Conservation (phyloP, 1,284 basidiomycete species). For the Pulchroboletus neoregius region DNA sequence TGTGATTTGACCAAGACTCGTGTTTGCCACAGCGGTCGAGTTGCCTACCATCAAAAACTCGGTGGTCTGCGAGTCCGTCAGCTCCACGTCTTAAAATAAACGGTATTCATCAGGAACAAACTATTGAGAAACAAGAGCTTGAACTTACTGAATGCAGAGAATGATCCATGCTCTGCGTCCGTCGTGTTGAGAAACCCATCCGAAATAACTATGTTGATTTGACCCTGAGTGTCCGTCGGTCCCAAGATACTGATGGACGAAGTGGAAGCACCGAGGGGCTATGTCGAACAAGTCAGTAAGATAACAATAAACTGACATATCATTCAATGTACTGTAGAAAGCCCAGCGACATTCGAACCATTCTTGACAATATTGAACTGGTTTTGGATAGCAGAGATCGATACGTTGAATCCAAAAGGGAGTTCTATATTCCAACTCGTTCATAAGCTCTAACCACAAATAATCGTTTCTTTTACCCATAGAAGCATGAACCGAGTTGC, state of each 20-base stretch:
- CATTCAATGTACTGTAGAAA: constrained; percentile 46
- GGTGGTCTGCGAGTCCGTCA: constrained; percentile 44
- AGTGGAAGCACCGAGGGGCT: constrained; percentile 59
- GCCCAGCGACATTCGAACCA: constrained; percentile 48
- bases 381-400: constrained; percentile 66
- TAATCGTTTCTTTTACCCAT: constrained; percentile 39
- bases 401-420: constrained; percentile 73
- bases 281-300: constrained; percentile 15
- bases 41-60: constrained; percentile 62
- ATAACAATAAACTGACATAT: constrained; percentile 1
- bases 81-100: constrained; percentile 42
- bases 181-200: constrained; percentile 53
- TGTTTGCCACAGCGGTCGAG: constrained; percentile 62
- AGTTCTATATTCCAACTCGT: constrained; percentile 40
- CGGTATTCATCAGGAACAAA: constrained; percentile 1
- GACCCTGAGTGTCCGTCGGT: constrained; percentile 58
- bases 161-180: constrained; percentile 46
- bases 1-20: constrained; percentile 64
- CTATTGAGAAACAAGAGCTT: background rate
- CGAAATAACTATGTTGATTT: constrained; percentile 62
- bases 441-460: constrained; percentile 1
- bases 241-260: constrained; percentile 52
- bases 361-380: constrained; percentile 58
- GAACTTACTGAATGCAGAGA: constrained; percentile 55
- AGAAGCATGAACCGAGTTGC: constrained; percentile 55